A percentile compares a stretch with the other conserved stretches of the same genome.
These are phyloP conservation scores for Leishmania tropica DNA, from an alignment of 208 protist genomes.

Conservation along the genomic window DNA sequence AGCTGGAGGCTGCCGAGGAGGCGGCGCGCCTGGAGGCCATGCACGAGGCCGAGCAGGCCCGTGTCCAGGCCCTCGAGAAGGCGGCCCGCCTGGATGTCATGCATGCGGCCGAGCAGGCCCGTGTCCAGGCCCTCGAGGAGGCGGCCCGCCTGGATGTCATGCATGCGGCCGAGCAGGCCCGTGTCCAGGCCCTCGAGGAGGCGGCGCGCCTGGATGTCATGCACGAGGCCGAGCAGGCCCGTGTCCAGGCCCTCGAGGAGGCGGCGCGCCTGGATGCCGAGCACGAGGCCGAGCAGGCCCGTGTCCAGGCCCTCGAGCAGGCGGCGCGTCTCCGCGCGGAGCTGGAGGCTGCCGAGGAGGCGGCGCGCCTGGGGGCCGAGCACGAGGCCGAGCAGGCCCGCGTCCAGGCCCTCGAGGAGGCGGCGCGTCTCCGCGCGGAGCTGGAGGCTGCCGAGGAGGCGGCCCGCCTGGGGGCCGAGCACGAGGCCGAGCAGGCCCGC, in stretches of 20 bases:
- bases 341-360: slow-evolving; percentile 7
- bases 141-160: too few relatives aligned
- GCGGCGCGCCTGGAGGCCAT: not conserved
- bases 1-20: slow-evolving; percentile 9
- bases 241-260: not conserved
- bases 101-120: too few relatives aligned
- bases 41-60: not conserved
- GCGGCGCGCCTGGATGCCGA: slow-evolving; percentile 7
- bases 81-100: too few relatives aligned
- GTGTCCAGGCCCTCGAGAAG: not conserved
- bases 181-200: not conserved
- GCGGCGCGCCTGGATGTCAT: not conserved
- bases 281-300: not conserved
- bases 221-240: not conserved
- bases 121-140: too few relatives aligned
- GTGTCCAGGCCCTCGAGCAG: not conserved
- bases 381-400: not conserved
- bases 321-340: slow-evolving; percentile 5
- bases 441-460: not conserved
- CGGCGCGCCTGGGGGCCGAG: slow-evolving; percentile 6
- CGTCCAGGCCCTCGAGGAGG: not conserved
- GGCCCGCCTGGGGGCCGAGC: not conserved
- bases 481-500: not conserved
- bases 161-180: too few relatives aligned
- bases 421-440: slow-evolving; percentile 8